A percentile compares a stretch with the other conserved stretches of the same genome.
These are phyloP conservation scores for Cercospora janseana DNA, from an alignment of 2,329 filamentous ascomycete species.

Conservation along the genomic window DNA sequence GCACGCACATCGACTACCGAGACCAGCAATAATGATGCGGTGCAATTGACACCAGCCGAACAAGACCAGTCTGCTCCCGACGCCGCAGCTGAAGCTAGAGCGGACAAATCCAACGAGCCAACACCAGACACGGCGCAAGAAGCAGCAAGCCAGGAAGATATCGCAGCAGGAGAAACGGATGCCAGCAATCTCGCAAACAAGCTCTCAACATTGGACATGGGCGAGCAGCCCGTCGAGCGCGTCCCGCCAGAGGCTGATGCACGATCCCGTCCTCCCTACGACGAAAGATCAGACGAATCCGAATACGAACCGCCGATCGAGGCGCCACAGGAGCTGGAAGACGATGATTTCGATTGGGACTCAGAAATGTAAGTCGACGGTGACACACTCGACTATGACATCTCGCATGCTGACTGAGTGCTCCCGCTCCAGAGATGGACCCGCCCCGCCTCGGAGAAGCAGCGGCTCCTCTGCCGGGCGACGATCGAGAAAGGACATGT, in stretches of 20 bases:
- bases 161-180: neutral
- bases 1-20: neutral
- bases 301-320: constrained; percentile 26
- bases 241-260: too few relatives aligned
- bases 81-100: neutral
- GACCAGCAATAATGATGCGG: constrained; percentile 3
- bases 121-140: neutral
- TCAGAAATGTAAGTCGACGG: constrained; percentile 29
- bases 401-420: neutral
- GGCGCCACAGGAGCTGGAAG: constrained; percentile 29
- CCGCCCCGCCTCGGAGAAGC: constrained; percentile 19
- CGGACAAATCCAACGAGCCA: neutral
- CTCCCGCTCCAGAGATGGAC: constrained; percentile 21
- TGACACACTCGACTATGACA: neutral
- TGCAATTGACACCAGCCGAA: neutral
- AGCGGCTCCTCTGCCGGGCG: constrained; percentile 10
- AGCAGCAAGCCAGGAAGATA: neutral
- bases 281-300: constrained; percentile 12
- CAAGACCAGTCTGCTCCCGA: constrained; percentile 2
- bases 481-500: constrained; percentile 42
- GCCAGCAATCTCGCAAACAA: constrained; percentile 6
- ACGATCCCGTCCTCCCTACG: constrained; percentile 10
- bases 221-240: too few relatives aligned
- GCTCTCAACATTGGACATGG: constrained; percentile 3
- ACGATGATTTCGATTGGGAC: constrained; percentile 38